Base-by-base conservation (phyloP, 345 rosid genomes). In the Passiflora organensis region DNA sequence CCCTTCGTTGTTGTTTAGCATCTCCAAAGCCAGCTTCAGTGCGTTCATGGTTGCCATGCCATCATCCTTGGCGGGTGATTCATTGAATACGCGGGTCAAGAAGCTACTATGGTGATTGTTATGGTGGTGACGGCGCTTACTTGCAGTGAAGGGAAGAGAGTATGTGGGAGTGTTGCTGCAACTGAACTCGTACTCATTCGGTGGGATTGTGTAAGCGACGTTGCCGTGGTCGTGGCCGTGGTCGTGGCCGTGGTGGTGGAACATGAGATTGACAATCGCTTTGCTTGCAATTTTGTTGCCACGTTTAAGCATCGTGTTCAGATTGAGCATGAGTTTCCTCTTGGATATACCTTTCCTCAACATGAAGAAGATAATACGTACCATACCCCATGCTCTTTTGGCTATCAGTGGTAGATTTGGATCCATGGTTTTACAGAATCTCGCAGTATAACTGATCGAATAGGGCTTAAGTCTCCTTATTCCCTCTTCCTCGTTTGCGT, bases 151-250 rank as follows among this genome's bases (percentile, higher is more conserved):
- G 4, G 83, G 75, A 70, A 73, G 73, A 21, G 77, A 51, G 78
- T 77, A 76, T 59, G 61, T 68, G 16, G 98, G 96, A 49, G 90
- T 91, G 82, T 74, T 80, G 73, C 80, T 84, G 80, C 95, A 91
- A 86, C 98, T 86, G 84, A 91, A 88, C 78, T 91, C 96, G 66
- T 91, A 91, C 55, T 86, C 95, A n/a, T n/a, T n/a, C n/a, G n/a
- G 9, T 54, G 18, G 32, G 65, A n/a, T n/a, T n/a, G n/a, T n/a
- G n/a, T n/a, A n/a, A n/a, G 57, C 8, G 65, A 32, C n/a, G n/a
- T n/a, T n/a, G n/a, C n/a, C n/a, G n/a, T n/a, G n/a, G n/a, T n/a
- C n/a, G n/a, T n/a, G n/a, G n/a, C n/a, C n/a, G n/a, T n/a, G n/a
- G n/a, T n/a, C n/a, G n/a, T 63, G 64, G 71, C 65, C 72, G 59